Conservation (phyloP, 176 grass and related monocot species). For the Themeda triandra region DNA sequence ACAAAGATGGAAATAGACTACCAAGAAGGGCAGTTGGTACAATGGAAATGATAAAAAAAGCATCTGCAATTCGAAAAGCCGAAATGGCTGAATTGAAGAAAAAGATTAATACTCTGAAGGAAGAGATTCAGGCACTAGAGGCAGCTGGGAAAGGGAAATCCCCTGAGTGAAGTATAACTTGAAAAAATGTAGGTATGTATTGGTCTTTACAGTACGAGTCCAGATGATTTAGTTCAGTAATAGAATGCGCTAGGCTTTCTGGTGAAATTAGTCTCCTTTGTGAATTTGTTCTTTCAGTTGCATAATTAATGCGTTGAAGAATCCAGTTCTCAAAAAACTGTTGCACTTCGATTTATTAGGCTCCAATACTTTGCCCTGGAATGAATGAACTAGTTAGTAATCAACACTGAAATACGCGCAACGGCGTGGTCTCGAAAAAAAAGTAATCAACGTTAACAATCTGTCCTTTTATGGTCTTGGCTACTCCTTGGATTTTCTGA, state of each 20-base stretch:
- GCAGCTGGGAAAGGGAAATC: neutral
- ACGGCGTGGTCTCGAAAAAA: too few species aligned
- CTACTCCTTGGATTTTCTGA: neutral
- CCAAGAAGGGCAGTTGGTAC: conserved; percentile 18
- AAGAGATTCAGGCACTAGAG: conserved; percentile 10
- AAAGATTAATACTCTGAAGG: conserved; percentile 2
- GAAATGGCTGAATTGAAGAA: neutral
- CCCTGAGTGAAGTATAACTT: neutral
- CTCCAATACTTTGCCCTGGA: neutral
- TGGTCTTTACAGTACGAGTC: too few species aligned
- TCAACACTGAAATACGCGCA: too few species aligned
- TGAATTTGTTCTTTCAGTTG: neutral
- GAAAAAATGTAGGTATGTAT: neutral
- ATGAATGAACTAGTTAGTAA: neutral
- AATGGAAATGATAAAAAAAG: conserved; percentile 12
- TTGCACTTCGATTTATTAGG: neutral
- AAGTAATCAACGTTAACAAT: neutral
- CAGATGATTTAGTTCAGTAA: neutral
- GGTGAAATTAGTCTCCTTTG: neutral
- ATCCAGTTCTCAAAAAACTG: neutral
- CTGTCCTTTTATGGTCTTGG: neutral
- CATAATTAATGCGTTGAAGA: neutral
- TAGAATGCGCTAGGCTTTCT: neutral
- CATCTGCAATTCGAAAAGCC: neutral
- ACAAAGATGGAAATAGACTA: neutral